Evolutionary conservation across 805 yeast genomes (phyloP), one percentile per base, ranked within the genome.

Genomic region (Yarrowia keelungensis): DNA sequence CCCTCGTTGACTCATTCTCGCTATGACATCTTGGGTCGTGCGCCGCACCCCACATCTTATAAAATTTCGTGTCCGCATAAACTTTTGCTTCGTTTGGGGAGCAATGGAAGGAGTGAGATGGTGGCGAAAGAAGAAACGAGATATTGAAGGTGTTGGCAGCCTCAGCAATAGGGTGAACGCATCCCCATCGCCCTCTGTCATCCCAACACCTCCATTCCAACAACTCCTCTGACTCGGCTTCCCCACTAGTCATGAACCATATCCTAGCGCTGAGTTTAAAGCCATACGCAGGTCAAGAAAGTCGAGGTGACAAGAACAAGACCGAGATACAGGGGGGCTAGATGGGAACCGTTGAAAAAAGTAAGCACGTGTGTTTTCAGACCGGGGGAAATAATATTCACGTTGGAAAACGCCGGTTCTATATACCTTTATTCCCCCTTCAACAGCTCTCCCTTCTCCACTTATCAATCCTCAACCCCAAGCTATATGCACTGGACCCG

Each of bases 41-140:
- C 65, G 65, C 51, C 51, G 51, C 65, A 59, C 65, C 65, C 65
- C 65, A 59, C 65, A 59, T 59, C 65, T 59, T 42, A 56, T 35
- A 59, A 45, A 59, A 59, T 59, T 59, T 59, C 50, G 50, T 45
- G 65, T 59, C 8, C 41, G 38, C 50, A 59, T 59, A 59, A 59
- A 59, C 65, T 45, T 47, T 59, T 59, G 41, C 38, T 43, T 42
- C 8, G 42, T 32, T 32, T 26, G 32, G 32, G 7, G 32, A 26
- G 32, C 32, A 26, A 26, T 26, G 32, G 32, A 26, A 26, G 32
- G 32, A 26, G 32, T 26, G 32, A 0, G 32, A 26, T 26, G 32
- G 32, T 26, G 32, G 32, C 32, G 32, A 26, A 26, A 26, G 32
- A 26, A 26, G 32, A 26, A 26, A 26, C 32, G 32, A 26, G 32